A percentile compares a stretch with the other conserved stretches of the same genome.
These are phyloP conservation scores for Hebeloma cylindrosporum DNA, from an alignment of 768 basidiomycete genomes.

Conservation along the genomic window DNA sequence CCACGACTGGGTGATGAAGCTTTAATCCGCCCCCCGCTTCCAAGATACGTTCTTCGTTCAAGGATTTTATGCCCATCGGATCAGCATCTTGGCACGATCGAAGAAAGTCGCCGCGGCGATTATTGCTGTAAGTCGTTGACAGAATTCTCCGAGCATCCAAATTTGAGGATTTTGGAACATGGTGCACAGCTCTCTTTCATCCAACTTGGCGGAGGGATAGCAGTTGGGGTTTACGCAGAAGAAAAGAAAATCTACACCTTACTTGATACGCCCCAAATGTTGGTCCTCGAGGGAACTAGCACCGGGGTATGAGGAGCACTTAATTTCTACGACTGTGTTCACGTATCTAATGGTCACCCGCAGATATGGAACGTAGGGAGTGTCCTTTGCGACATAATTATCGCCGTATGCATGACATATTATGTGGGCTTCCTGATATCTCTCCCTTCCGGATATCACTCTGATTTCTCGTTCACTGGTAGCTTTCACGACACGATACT, in stretches of 20 bases:
- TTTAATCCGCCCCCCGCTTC: background rate
- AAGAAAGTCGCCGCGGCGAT: constrained; percentile 6
- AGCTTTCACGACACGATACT: constrained; percentile 9
- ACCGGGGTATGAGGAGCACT: too few relatives aligned
- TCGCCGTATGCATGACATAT: constrained; percentile 16
- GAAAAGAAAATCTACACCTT: constrained; percentile 11
- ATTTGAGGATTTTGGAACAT: background rate
- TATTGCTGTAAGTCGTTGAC: constrained; percentile 8
- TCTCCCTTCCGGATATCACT: background rate
- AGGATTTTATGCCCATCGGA: constrained; percentile 15
- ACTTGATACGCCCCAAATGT: background rate
- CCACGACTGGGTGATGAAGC: background rate
- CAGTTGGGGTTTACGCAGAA: constrained; percentile 13
- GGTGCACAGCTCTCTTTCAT: background rate
- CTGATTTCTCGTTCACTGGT: background rate
- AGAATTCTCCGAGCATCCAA: background rate
- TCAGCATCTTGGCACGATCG: constrained; percentile 7
- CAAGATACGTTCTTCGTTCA: constrained; percentile 16
- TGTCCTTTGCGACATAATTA: constrained; percentile 15
- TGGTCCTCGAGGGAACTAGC: too few relatives aligned
- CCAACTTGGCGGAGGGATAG: constrained; percentile 13
- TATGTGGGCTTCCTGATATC: constrained; percentile 8
- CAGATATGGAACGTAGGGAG: constrained; percentile 18
- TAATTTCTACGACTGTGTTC: too few relatives aligned
- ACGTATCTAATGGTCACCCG: too few relatives aligned